phyloP scores from a whole-genome alignment of 371 early-diverging fungal species.

The Mucor racemosus region DNA sequence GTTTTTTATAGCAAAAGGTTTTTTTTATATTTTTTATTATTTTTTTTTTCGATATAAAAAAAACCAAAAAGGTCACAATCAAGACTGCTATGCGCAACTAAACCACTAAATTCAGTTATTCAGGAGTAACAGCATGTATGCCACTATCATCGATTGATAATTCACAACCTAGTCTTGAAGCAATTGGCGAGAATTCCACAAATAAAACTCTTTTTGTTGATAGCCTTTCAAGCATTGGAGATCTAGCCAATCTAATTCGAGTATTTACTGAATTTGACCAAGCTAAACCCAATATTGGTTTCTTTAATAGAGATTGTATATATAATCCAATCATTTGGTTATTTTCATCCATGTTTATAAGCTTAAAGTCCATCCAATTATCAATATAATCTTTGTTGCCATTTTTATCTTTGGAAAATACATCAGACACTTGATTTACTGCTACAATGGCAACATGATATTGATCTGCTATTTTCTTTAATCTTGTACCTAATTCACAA shows the following conservation, averaged over 20 bases:
- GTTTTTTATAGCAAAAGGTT: neutral
- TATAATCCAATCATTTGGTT: constrained; percentile 37
- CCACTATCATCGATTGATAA: constrained; percentile 37
- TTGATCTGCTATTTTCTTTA: constrained; percentile 67
- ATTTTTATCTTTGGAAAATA: constrained; percentile 8
- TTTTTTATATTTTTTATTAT: constrained; percentile 2
- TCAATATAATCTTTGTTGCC: constrained; percentile 21
- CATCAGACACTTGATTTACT: constrained; percentile 52
- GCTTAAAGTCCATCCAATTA: constrained; percentile 40
- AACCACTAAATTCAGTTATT: neutral
- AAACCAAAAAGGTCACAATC: constrained; percentile 10
- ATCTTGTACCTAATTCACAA: constrained; percentile 59
- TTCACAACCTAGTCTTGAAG: constrained; percentile 40
- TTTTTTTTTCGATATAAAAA: neutral
- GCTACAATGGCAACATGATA: constrained; percentile 67
- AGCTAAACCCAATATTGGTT: constrained; percentile 74
- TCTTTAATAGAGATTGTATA: constrained; percentile 53
- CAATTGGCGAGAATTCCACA: constrained; percentile 47
- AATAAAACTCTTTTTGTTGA: constrained; percentile 43
- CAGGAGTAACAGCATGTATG: constrained; percentile 16
- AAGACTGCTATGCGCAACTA: constrained; percentile 1
- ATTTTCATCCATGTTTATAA: constrained; percentile 21
- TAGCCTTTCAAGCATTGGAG: constrained; percentile 34
- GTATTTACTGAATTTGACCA: constrained; percentile 82
- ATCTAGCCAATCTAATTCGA: constrained; percentile 63